These are phyloP conservation scores for Peronospora farinosa DNA, from an alignment of 352 stramenopile species.

Conservation along the genomic window DNA sequence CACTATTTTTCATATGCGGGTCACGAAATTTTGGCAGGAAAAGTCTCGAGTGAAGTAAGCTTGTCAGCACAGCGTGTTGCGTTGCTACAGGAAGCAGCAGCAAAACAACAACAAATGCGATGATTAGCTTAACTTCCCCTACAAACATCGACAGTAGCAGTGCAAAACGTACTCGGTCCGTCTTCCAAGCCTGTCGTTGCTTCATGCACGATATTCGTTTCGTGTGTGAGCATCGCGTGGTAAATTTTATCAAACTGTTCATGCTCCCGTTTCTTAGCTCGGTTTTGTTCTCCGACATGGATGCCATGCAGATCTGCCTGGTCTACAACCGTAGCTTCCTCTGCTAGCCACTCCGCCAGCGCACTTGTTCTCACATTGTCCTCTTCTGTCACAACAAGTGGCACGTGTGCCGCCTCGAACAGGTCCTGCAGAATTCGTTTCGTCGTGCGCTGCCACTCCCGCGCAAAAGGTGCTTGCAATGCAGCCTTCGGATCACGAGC, in stretches of 20 bases:
- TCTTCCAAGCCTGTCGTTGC: conserved; percentile 70
- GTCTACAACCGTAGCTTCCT: conserved; percentile 36
- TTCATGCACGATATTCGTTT: conserved; percentile 73
- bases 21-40: conserved; percentile 55
- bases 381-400: conserved; percentile 20
- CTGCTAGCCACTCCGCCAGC: conserved; percentile 45
- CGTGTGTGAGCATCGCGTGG: conserved; percentile 49
- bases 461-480: conserved; percentile 43
- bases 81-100: conserved; percentile 17
- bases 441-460: conserved; percentile 62
- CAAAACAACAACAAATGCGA: conserved; percentile 3
- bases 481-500: conserved; percentile 28
- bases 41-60: conserved; percentile 50
- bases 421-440: conserved; percentile 55
- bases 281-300: conserved; percentile 38
- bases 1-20: conserved; percentile 42
- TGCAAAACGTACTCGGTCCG: conserved; percentile 39
- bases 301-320: conserved; percentile 31
- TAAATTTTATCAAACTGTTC: conserved; percentile 58
- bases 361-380: conserved; percentile 23
- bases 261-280: conserved; percentile 34
- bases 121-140: not conserved
- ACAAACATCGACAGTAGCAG: not conserved
- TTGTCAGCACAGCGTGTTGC: conserved; percentile 60
- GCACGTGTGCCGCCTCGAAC: conserved; percentile 51